These are phyloP conservation scores for Nicotiana attenuata DNA, from an alignment of 257 asterid species.

Conservation along the genomic window DNA sequence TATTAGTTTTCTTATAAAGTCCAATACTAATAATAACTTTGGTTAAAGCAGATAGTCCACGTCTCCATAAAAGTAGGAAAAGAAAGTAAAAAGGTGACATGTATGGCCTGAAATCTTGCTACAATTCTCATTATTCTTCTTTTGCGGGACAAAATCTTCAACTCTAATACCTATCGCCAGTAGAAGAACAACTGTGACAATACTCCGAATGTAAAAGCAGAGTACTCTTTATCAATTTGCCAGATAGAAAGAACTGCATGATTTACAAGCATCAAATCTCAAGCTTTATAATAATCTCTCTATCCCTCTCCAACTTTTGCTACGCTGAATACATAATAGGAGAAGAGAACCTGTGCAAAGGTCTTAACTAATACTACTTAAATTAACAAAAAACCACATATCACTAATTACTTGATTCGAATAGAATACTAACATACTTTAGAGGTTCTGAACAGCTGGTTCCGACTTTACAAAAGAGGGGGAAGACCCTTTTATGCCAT, in stretches of 20 bases:
- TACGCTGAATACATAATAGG: not conserved
- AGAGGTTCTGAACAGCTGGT: constrained; percentile 1
- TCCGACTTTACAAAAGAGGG: not conserved
- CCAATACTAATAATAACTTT: no score
- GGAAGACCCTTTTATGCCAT: constrained; percentile 32
- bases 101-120: not conserved
- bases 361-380: not conserved
- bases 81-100: not conserved
- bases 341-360: not conserved
- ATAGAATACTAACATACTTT: not conserved
- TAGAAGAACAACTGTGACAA: no score
- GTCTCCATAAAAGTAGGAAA: no score
- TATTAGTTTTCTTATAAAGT: no score
- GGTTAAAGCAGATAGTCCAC: no score
- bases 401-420: not conserved
- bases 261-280: not conserved
- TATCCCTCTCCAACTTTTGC: not conserved
- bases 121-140: not conserved
- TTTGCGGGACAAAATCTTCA: no score
- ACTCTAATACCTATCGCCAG: no score
- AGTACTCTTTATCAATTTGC: not conserved
- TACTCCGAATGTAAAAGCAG: no score
- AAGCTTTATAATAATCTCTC: not conserved
- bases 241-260: not conserved
- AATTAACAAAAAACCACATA: not conserved